phyloP scores from a whole-genome alignment of 192 early-diverging fungal genomes.

The Pilobolus umbonatus region DNA sequence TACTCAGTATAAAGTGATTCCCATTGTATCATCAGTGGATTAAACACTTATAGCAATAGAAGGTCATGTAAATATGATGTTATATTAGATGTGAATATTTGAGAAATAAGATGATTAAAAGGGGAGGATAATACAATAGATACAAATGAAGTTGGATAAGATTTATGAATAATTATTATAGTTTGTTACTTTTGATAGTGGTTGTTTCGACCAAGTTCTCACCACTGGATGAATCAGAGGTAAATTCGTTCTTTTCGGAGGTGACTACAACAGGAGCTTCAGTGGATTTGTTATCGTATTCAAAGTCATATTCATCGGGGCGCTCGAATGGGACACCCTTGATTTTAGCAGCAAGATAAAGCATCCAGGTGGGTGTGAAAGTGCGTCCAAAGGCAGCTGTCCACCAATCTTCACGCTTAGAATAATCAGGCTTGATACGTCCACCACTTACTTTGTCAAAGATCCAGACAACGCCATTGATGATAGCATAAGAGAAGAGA shows the following conservation, averaged over 20 bases:
- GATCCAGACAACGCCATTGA: constrained; percentile 59
- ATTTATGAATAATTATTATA: not conserved
- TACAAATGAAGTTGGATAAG: not conserved
- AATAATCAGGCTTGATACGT: constrained; percentile 40
- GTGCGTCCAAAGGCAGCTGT: constrained; percentile 18
- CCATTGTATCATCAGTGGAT: no score
- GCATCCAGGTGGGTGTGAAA: constrained; percentile 27
- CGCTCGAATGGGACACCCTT: constrained; percentile 20
- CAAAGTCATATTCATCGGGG: constrained; percentile 23
- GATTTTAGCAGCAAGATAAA: constrained; percentile 21
- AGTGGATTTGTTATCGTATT: no score
- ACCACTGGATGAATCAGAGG: no score
- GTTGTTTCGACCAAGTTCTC: no score
- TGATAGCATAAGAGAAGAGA: constrained; percentile 60
- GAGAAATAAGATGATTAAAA: no score
- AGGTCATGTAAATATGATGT: no score
- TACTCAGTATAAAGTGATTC: no score
- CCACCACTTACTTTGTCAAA: constrained; percentile 54
- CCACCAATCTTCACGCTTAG: constrained; percentile 33
- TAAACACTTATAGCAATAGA: no score
- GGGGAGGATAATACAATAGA: not conserved
- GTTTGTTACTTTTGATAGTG: not conserved
- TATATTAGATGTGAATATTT: no score
- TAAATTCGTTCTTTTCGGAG: no score
- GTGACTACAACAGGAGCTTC: no score